These are phyloP conservation scores for Paraphaeosphaeria minitans DNA, from an alignment of 2,329 filamentous ascomycete species.

Conservation along the genomic window DNA sequence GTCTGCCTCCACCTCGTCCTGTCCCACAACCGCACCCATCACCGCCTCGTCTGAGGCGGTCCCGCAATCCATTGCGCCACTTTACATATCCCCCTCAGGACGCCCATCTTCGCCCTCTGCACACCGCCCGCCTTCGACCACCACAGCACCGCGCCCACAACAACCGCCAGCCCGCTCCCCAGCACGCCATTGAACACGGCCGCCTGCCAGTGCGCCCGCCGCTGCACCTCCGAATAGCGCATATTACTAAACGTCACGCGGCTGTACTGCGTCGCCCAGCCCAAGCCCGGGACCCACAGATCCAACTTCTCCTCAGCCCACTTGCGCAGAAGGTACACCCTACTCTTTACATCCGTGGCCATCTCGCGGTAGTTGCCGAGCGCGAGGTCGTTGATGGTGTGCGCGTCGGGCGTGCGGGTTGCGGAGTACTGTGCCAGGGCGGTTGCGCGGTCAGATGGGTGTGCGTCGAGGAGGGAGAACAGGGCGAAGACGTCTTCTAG, in stretches of 20 bases:
- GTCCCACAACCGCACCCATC: background rate
- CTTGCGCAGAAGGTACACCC: slow-evolving; percentile 80
- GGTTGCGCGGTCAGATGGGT: slow-evolving; percentile 51
- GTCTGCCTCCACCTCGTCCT: background rate
- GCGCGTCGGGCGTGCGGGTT: slow-evolving; percentile 75
- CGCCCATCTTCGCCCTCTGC: slow-evolving; percentile 31
- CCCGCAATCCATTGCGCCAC: slow-evolving; percentile 29
- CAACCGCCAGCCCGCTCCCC: slow-evolving; percentile 24
- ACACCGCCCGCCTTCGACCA: slow-evolving; percentile 30
- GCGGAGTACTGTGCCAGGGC: slow-evolving; percentile 76
- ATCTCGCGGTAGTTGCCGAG: slow-evolving; percentile 93
- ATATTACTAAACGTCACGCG: slow-evolving; percentile 94
- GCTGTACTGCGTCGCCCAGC: slow-evolving; percentile 92
- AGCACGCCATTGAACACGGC: slow-evolving; percentile 39
- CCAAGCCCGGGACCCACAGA: slow-evolving; percentile 73
- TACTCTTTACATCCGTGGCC: slow-evolving; percentile 81
- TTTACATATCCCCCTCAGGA: slow-evolving; percentile 34
- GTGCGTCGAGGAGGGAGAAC: slow-evolving; percentile 78
- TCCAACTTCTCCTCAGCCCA: slow-evolving; percentile 83
- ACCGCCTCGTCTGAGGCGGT: slow-evolving; percentile 20
- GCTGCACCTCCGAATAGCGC: slow-evolving; percentile 81
- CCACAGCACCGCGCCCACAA: slow-evolving; percentile 25
- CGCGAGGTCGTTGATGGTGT: slow-evolving; percentile 91
- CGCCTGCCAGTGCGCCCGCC: slow-evolving; percentile 60
- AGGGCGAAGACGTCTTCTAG: slow-evolving; percentile 91